Percentiles rank a stretch among this genome's conserved stretches.
Conservation (phyloP, 2,329 filamentous ascomycete genomes). For the Trichoderma guizhouense region DNA sequence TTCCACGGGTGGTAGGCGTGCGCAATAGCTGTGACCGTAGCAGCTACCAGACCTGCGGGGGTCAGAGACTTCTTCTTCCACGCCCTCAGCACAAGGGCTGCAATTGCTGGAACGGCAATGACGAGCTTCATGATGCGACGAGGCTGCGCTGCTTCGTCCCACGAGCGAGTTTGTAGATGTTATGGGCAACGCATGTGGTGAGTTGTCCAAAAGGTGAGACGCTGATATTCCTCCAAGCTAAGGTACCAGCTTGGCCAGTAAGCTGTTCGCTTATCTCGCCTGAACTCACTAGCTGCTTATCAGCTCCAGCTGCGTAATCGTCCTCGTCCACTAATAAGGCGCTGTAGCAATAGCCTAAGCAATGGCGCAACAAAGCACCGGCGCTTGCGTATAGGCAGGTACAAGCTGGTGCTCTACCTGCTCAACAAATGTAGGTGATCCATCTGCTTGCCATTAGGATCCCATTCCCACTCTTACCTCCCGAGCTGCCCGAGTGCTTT, state of each 20-base stretch:
- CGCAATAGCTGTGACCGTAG: slow-evolving; percentile 67
- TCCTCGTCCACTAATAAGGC: background rate
- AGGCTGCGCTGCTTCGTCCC: background rate
- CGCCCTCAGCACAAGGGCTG: slow-evolving; percentile 63
- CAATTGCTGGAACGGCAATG: slow-evolving; percentile 56
- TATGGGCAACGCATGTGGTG: background rate
- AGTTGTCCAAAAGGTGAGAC: background rate
- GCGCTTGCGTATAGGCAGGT: too few relatives aligned
- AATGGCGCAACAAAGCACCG: background rate
- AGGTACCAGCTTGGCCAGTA: background rate
- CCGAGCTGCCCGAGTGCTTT: background rate
- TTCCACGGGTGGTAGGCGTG: slow-evolving; percentile 94
- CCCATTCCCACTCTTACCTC: background rate
- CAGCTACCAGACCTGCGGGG: slow-evolving; percentile 67
- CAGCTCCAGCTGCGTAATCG: background rate
- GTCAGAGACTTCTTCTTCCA: slow-evolving; percentile 76
- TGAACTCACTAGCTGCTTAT: background rate
- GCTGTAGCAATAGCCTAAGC: background rate
- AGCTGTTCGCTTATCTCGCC: slow-evolving; percentile 1
- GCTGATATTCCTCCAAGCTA: background rate
- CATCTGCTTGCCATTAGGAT: background rate
- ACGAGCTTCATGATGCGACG: slow-evolving; percentile 50
- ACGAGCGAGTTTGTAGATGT: background rate
- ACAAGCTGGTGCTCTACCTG: too few relatives aligned
- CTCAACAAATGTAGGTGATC: too few relatives aligned